Evolutionary conservation across 202 grass and related monocot genomes (phyloP), one percentile per base, ranked within the genome.

Genomic region (Thinopyrum obtusiflorum): DNA sequence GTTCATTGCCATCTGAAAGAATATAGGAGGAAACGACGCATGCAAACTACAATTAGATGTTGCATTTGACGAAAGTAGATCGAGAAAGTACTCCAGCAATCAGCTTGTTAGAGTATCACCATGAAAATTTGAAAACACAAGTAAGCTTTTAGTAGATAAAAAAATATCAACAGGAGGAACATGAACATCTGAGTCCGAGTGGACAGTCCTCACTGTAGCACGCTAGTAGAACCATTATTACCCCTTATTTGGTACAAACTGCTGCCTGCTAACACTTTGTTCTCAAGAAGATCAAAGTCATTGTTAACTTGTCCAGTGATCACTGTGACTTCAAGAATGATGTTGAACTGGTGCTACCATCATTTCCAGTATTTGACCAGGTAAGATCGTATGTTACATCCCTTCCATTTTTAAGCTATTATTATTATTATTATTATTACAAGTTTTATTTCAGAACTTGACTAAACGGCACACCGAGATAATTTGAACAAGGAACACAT

Each of bases 31-130:
- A 9, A 37, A 39, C 3, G 15, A 51, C 8, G 27, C 2, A 82
- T 28, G 23, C 11, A 2, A 82, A 61, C 66, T n/a, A 61, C 2
- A 26, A 37, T 42, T 35, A 35, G 33, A 69, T 60, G 51, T 29
- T 85, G 33, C 64, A 85, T 68, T 72, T 40, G 18, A 84, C 33
- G 6, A 83, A 64, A 46, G 15, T 27, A 40, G 32, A 42, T 85
- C 5, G 7, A 67, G 9, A 57, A 47, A 83, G 4, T 31, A 73
- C 11, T 64, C 23, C 39, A 76, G 7, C 40, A 76, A 81, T 11
- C 27, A 68, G 18, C 10, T 67, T 23, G 40, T 67, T 32, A 47
- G 32, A 17, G 32, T 25, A 80, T 67, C 15, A 80, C 40, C 62
- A 49, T 4, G 6, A 33, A 81, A 66, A 23, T 7, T 33, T 21